Conservation (phyloP, 164 flowering plant genomes). For the Sextonia rubra region DNA sequence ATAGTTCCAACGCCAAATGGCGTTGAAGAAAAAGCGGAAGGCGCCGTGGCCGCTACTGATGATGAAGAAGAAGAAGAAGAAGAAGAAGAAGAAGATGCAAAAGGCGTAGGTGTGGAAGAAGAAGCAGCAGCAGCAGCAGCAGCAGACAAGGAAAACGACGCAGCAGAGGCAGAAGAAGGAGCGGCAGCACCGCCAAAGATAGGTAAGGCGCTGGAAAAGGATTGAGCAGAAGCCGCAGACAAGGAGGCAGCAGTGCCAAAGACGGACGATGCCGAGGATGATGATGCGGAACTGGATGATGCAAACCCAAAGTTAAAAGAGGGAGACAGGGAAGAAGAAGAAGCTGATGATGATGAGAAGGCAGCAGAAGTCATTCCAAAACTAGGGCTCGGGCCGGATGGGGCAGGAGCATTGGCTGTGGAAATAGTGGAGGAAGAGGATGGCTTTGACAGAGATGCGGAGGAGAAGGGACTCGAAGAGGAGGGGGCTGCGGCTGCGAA, state of each 20-base stretch:
- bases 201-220: no score
- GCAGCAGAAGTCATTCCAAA: conserved; percentile 8
- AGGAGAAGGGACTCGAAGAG: not conserved
- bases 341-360: no score
- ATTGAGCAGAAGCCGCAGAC: conserved; percentile 1
- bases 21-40: conserved; percentile 2
- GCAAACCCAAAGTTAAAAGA: conserved; percentile 7
- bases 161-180: conserved; percentile 1
- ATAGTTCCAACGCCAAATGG: not conserved
- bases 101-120: not conserved
- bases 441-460: not conserved
- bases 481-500: not conserved
- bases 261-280: not conserved
- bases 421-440: conserved; percentile 8
- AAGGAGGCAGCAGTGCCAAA: conserved; percentile 6
- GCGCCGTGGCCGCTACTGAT: conserved; percentile 6
- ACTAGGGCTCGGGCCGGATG: conserved; percentile 2
- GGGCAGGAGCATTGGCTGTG: not conserved
- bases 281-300: not conserved
- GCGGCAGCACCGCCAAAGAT: conserved; percentile 14
- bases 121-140: not conserved
- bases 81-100: conserved; percentile 11
- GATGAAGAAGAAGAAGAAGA: conserved; percentile 1
- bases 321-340: conserved; percentile 8
- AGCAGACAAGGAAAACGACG: not conserved